Evolutionary conservation across 768 basidiomycete species (phyloP).

Genomic region (Amylocystis lapponica): DNA sequence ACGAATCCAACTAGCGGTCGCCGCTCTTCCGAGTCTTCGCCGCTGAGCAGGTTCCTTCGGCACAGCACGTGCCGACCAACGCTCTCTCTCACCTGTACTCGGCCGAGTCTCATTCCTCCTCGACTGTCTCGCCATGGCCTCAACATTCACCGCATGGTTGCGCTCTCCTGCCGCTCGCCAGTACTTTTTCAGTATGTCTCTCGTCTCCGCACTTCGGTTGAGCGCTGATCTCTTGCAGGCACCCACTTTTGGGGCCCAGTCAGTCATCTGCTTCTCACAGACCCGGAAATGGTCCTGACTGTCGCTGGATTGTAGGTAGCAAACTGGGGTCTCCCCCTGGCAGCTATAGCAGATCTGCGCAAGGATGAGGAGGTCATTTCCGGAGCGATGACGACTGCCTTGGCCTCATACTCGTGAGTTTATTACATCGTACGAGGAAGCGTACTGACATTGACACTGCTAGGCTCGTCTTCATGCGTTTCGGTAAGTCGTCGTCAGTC

Average conservation of each 20-base stretch:
- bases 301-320: conserved; percentile 58
- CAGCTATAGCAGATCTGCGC: conserved; percentile 82
- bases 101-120: conserved; percentile 9
- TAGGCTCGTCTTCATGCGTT: conserved; percentile 88
- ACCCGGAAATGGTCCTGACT: conserved; percentile 6
- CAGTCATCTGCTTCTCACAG: conserved; percentile 4
- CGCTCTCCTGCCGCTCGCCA: conserved; percentile 87
- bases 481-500: conserved; percentile 46
- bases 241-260: conserved; percentile 99
- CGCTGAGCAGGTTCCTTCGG: too few relatives aligned
- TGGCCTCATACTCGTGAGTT: conserved; percentile 89
- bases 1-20: too few relatives aligned
- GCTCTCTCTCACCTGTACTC: not conserved
- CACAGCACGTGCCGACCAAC: too few relatives aligned
- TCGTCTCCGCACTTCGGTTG: conserved; percentile 1
- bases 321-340: conserved; percentile 97
- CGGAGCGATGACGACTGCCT: conserved; percentile 91
- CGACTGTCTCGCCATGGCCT: conserved; percentile 52
- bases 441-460: conserved; percentile 2
- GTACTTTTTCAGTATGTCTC: conserved; percentile 87
- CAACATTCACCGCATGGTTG: conserved; percentile 83
- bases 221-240: conserved; percentile 58
- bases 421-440: too few relatives aligned
- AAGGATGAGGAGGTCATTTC: conserved; percentile 98
- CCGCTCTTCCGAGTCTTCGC: too few relatives aligned